Evolutionary conservation across 208 protist species (phyloP).

Genomic region (Entamoeba invadens): DNA sequence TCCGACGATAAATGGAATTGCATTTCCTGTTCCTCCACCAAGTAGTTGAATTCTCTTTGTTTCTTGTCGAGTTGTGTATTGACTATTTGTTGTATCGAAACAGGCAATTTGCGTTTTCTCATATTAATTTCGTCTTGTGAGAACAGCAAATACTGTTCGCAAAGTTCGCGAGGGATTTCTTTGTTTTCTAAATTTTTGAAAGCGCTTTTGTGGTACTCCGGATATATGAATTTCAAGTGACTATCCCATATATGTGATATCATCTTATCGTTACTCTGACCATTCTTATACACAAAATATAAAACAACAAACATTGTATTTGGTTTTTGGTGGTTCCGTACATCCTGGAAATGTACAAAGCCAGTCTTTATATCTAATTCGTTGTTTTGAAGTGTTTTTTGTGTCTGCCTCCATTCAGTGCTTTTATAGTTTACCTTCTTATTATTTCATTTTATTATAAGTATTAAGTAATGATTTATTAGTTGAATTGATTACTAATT

Average conservation of each 20-base stretch:
- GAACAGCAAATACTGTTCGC: neutral
- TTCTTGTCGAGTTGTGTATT: neutral
- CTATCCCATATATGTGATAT: neutral
- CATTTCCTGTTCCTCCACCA: no score
- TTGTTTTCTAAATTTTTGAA: neutral
- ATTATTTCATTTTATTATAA: neutral
- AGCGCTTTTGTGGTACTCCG: neutral
- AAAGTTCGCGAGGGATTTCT: neutral
- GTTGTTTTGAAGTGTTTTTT: neutral
- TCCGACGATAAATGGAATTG: no score
- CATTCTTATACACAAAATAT: no score
- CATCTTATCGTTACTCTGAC: no score
- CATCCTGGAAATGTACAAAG: neutral
- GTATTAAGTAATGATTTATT: no score
- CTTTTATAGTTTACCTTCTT: neutral
- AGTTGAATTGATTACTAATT: no score
- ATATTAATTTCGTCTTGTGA: neutral
- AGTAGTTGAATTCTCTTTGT: neutral
- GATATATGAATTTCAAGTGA: neutral
- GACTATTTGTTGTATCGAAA: no score
- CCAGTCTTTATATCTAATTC: neutral
- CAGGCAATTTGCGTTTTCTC: neutral
- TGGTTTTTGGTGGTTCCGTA: neutral
- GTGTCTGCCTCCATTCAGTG: neutral
- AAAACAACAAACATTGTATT: neutral